These are phyloP conservation scores for Astrothelium subdiscretum DNA, from an alignment of 495 filamentous ascomycete species.

Conservation along the genomic window DNA sequence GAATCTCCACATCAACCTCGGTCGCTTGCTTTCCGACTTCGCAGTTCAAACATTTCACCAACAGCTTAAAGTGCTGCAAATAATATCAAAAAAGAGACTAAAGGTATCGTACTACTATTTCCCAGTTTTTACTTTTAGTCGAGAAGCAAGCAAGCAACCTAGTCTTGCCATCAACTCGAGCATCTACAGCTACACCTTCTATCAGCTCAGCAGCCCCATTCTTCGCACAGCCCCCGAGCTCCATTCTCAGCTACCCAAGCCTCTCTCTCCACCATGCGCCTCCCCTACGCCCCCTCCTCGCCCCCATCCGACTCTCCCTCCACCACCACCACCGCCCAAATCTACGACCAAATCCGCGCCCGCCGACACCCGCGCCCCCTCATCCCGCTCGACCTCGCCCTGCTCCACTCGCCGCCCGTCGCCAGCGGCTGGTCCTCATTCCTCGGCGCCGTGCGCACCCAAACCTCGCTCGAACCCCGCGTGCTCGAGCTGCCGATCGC, in stretches of 20 bases:
- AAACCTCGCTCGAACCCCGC: conserved; percentile 18
- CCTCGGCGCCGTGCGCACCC: conserved; percentile 25
- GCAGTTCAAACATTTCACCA: not conserved
- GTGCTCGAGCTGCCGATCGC: conserved; percentile 26
- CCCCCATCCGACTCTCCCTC: conserved; percentile 14
- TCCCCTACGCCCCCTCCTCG: conserved; percentile 26
- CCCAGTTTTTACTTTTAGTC: too few relatives aligned
- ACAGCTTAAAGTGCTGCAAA: not conserved
- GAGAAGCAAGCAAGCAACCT: too few relatives aligned
- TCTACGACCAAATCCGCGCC: conserved; percentile 22
- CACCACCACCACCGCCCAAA: conserved; percentile 12
- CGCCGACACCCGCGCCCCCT: conserved; percentile 21
- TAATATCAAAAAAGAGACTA: not conserved
- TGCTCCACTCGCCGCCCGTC: conserved; percentile 27
- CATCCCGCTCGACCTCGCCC: conserved; percentile 26
- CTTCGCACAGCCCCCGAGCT: too few relatives aligned
- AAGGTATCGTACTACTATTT: not conserved
- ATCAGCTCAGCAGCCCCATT: too few relatives aligned
- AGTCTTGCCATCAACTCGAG: too few relatives aligned
- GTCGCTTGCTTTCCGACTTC: not conserved
- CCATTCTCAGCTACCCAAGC: too few relatives aligned
- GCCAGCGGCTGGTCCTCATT: conserved; percentile 29
- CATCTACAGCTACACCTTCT: too few relatives aligned
- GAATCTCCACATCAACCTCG: conserved; percentile 1
- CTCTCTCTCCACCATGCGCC: conserved; percentile 21